Base-by-base conservation (phyloP, 2,329 filamentous ascomycete genomes). In the Sporothrix inflata region DNA sequence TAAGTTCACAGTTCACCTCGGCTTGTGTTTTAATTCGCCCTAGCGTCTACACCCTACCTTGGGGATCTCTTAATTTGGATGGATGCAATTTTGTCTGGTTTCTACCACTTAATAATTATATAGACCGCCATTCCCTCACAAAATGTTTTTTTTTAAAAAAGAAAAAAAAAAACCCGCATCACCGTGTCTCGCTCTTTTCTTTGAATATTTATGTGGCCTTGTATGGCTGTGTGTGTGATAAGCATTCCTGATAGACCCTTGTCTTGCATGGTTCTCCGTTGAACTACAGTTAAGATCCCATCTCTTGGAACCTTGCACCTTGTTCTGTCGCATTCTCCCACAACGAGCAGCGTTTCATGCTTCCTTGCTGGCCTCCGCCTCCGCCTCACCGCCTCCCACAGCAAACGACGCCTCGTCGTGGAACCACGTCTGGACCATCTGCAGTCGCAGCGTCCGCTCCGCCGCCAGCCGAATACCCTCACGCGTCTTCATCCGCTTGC, bases 401-500 rank as follows among this genome's bases (percentile, higher is more conserved):
- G 73, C 73, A 47, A 73, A 71, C 4, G 72, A 61, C 45, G 77
- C 77, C 81, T 91, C 89, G 24, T 87, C 85, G 66, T 77, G 77
- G 87, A 87, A 91, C 89, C 88, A 90, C 73, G 82, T 80, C 78
- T 84, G 84, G 78, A 90, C 88, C 66, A 80, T 76, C 72, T 78
- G 77, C 76, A 91, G 78, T 75, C 87, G 83, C 76, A 84, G 81
- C 0, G 86, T 88, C 77, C 88, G 82, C 77, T 85, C 84, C 74
- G 75, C 81, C 0, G 88, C 88, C 80, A 90, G 78, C 75, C 80
- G 79, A 75, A 82, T 82, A 5, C 89, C 89, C 27, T 84, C 82
- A 0, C 81, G 83, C 70, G 89, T 90, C 84, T 91, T 91, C 87
- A 90, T 90, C 86, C 89, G 87, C 16, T 81, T 82, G 76, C 85